Evolutionary conservation across 306 rosid genomes (phyloP), one percentile per base, ranked within the genome.

Genomic region (Carpinus viminea): DNA sequence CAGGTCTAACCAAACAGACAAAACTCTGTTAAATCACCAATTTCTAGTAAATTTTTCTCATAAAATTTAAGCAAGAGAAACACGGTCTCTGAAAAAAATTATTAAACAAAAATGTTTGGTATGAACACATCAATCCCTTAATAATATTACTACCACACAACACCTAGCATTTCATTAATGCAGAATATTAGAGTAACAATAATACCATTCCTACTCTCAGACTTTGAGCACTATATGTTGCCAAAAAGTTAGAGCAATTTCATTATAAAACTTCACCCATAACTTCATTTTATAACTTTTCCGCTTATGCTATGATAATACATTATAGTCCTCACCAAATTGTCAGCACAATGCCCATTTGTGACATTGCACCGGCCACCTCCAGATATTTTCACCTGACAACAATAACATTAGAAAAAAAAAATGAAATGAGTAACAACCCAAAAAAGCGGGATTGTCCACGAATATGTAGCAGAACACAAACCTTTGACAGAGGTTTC

Each of bases 311-410:
- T 57, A 15, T 64, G 46, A 64, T 34, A 34, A 34, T 7, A 64
- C 18, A 64, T 64, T 15, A 45, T 53, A 17, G 47, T 41, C 75
- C 79, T 55, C 84, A 94, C 97, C 93, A 79, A 75, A 83, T 86
- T 80, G 77, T 94, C 97, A 78, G 73, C 60, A 78, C 80, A 89
- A 78, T 89, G 95, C 66, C 98, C 98, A 75, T 91, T 94, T 24
- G 98, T 94, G 83, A 94, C 98, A 77, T 94, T 94, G 87, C 98
- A 94, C 36, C 97, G 83, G 56, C 98, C 98, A 71, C 97, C 98
- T 36, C 97, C 97, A 38, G 98, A 94, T 83, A 94, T 78, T 85
- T 88, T 91, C 9, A 94, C 98, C 97, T 92, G 86, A 81, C 56
- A 80, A 76, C 8, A 74, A 50, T 43, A 77, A 61, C 77, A 75